Evolutionary conservation across 148 eudicot species (phyloP).

Genomic region (Amaranthus palmeri): DNA sequence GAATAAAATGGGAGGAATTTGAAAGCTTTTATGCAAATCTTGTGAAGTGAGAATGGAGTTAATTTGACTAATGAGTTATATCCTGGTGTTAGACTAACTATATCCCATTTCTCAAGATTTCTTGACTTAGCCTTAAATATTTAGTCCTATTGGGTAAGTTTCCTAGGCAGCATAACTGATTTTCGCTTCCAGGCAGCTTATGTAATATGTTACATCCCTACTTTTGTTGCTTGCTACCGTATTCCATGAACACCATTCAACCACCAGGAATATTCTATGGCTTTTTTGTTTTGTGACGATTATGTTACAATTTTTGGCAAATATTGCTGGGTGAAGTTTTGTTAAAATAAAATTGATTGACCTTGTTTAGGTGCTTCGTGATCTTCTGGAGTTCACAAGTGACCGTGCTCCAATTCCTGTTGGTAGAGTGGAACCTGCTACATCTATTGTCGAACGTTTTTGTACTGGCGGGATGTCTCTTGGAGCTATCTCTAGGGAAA

Average conservation of each 20-base stretch:
- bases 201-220: no score
- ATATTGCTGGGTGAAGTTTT: not conserved
- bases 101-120: not conserved
- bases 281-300: not conserved
- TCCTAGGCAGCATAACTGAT: no score
- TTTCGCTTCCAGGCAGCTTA: no score
- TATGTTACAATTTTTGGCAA: not conserved
- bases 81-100: not conserved
- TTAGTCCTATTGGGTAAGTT: no score
- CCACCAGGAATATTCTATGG: not conserved
- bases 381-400: constrained; percentile 87
- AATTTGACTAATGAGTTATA: not conserved
- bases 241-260: not conserved
- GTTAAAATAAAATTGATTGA: constrained; percentile 1
- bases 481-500: constrained; percentile 98
- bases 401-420: constrained; percentile 89
- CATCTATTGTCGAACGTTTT: constrained; percentile 85
- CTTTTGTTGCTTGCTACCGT: no score
- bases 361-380: constrained; percentile 72
- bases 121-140: not conserved
- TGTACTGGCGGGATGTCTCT: constrained; percentile 99
- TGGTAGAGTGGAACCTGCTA: constrained; percentile 93
- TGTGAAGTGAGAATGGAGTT: not conserved
- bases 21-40: no score
- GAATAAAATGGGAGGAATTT: not conserved